These are phyloP conservation scores for Fusarium sp. DNA, from an alignment of 2,329 filamentous ascomycete genomes.

Conservation along the genomic window DNA sequence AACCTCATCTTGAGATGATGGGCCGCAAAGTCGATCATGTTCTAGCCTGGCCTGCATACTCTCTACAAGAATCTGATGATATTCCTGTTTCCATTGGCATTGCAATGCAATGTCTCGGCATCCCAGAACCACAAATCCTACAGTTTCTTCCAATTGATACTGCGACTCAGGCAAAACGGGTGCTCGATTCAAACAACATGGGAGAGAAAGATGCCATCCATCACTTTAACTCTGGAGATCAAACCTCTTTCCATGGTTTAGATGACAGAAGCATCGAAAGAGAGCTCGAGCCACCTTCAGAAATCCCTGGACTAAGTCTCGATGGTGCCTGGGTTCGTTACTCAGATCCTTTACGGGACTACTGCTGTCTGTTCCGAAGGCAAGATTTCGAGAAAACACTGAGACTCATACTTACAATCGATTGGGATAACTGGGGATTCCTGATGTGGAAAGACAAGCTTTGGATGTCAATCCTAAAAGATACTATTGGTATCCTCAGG, in stretches of 20 bases:
- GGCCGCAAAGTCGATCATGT: neutral
- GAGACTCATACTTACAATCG: fast-evolving
- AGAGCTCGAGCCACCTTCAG: fast-evolving
- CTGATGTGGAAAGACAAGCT: neutral
- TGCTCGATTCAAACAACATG: neutral
- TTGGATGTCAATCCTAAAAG: neutral
- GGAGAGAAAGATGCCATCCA: neutral
- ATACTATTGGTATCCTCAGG: fast-evolving
- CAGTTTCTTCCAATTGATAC: neutral
- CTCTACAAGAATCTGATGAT: neutral
- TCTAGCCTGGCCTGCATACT: fast-evolving
- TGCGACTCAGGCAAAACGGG: fast-evolving
- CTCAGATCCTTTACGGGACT: fast-evolving
- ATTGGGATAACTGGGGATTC: neutral
- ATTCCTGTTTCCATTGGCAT: fast-evolving
- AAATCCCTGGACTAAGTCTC: neutral
- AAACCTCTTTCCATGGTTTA: too few species aligned
- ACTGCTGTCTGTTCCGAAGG: neutral
- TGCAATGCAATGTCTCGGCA: neutral
- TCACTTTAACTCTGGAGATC: fast-evolving
- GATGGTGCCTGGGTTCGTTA: neutral
- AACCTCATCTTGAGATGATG: fast-evolving
- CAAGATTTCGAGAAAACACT: fast-evolving
- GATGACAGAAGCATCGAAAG: too few species aligned
- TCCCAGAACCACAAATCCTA: neutral